These are phyloP conservation scores for Penicillium sp. DNA, from an alignment of 2,329 filamentous ascomycete species.

Conservation along the genomic window DNA sequence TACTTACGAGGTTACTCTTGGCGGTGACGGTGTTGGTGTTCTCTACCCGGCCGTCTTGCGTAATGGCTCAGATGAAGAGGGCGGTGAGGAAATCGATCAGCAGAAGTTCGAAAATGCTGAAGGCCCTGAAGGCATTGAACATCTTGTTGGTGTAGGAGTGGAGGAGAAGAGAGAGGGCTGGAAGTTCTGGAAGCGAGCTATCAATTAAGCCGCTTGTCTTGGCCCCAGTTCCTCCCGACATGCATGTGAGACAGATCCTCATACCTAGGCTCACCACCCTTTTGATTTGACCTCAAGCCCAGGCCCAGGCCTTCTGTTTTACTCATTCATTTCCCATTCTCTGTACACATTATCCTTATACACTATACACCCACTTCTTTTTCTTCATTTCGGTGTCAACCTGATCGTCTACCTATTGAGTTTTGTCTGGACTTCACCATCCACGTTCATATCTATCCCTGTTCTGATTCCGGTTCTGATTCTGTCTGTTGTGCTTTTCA, in stretches of 20 bases:
- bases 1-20: conserved; percentile 84
- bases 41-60: conserved; percentile 88
- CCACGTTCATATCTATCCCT: background rate
- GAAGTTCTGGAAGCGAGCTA: conserved; percentile 71
- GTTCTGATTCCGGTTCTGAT: background rate
- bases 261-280: background rate
- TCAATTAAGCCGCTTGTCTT: background rate
- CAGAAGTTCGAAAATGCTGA: conserved; percentile 83
- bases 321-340: conserved; percentile 16
- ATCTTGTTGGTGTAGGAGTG: conserved; percentile 75
- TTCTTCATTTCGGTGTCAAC: background rate
- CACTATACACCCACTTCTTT: conserved; percentile 16
- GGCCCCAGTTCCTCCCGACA: background rate
- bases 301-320: background rate
- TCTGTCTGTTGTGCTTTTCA: background rate
- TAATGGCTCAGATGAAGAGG: conserved; percentile 76
- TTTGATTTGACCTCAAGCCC: background rate
- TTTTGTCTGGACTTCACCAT: background rate
- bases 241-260: background rate
- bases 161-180: conserved; percentile 71
- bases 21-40: conserved; percentile 89
- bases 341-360: conserved; percentile 22
- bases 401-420: background rate
- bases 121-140: conserved; percentile 80
- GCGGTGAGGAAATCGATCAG: conserved; percentile 88